Evolutionary conservation across 306 rosid genomes (phyloP), one percentile per base, ranked within the genome.

Genomic region (Fragaria vesca): DNA sequence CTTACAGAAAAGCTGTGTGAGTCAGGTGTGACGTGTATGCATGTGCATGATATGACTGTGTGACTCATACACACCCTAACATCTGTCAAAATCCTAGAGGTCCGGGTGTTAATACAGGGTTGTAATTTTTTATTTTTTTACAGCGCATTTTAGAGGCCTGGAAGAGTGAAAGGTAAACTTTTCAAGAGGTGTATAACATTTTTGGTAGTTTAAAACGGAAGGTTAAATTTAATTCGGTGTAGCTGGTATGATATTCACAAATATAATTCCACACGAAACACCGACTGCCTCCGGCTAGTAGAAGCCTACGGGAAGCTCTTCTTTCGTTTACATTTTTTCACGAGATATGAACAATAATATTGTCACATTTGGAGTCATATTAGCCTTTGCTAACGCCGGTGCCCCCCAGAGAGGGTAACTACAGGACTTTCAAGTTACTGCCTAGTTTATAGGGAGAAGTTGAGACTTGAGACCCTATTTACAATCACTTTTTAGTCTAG

Each of bases 391-490:
- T 42, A 40, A 40, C 21, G 52, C 72, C 17, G 15, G 28, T 66
- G 26, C 71, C 17, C 4, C 71, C 48, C 8, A n/a, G 36, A 17
- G 11, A 11, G 30, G 30, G 47, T 15, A 12, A 17, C 26, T 66
- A 17, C 48, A 24, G 18, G 55, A 43, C 68, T 42, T 74, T 26
- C 43, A 43, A 71, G 12, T 34, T 40, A 17, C 24, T 40, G 51
- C 48, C 73, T 70, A 67, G 18, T 76, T 42, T 71, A 51, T 47
- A 42, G 32, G 43, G 76, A 12, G 21, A 46, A 34, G 24, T 65
- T 21, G 34, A 32, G 13, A 54, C 46, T 65, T 21, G 34, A 32
- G 13, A 54, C 46, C 65, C 75, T 47, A 17, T 63, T 40, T 63
- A 18, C 77, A 72, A 62, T 9, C 55, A 77, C 32, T 21, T 28